These are phyloP conservation scores for Boletellus sp. DNA, from an alignment of 1,284 basidiomycete species.

Conservation along the genomic window DNA sequence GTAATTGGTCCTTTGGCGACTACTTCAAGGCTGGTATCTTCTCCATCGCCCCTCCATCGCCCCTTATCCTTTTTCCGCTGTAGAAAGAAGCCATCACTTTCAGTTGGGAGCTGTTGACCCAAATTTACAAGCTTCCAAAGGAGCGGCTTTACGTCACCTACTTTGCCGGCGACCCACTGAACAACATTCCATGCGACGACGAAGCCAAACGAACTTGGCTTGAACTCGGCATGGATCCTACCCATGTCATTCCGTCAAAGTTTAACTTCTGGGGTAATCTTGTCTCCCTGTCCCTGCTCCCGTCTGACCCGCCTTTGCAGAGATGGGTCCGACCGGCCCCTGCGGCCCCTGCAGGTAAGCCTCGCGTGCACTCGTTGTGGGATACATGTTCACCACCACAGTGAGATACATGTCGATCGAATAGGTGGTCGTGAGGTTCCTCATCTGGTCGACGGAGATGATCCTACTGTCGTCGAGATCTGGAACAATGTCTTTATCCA, in stretches of 20 bases:
- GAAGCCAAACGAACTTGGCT: constrained; percentile 89
- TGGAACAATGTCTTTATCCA: constrained; percentile 99
- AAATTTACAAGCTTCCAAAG: constrained; percentile 83
- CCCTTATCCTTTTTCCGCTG: constrained; percentile 1
- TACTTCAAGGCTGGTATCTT: constrained; percentile 84
- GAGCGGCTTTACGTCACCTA: constrained; percentile 97
- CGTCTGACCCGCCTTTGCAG: constrained; percentile 39
- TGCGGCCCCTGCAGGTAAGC: constrained; percentile 91
- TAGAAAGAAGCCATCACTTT: constrained; percentile 90
- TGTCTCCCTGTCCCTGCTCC: constrained; percentile 55
- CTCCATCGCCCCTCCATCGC: neutral
- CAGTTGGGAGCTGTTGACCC: constrained; percentile 93
- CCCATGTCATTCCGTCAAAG: constrained; percentile 91
- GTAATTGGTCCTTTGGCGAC: constrained; percentile 99
- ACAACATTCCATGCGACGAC: constrained; percentile 84
- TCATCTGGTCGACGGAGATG: constrained; percentile 90
- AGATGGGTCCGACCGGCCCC: constrained; percentile 97
- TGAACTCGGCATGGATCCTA: constrained; percentile 81
- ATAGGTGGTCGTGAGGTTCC: constrained; percentile 93
- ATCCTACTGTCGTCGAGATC: constrained; percentile 95
- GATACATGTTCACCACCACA: constrained; percentile 26
- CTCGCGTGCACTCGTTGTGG: neutral
- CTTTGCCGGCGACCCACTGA: constrained; percentile 90
- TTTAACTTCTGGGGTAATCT: constrained; percentile 98
- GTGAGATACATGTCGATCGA: constrained; percentile 95